Conservation (phyloP, 495 filamentous ascomycete genomes). For the Achaetomiella virescens region DNA sequence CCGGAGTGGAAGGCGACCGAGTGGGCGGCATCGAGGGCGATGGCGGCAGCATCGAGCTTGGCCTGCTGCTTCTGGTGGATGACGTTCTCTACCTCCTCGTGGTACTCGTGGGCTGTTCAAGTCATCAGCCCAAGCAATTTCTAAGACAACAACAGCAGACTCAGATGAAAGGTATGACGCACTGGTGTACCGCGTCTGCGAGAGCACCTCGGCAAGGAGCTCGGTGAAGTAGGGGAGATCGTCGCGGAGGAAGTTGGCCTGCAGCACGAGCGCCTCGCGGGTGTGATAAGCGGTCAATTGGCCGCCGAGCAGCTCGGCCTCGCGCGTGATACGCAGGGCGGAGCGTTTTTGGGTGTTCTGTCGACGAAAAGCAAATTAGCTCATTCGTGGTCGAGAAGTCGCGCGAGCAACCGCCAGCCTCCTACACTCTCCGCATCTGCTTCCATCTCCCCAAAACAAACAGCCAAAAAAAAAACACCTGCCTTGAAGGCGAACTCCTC, state of each 20-base stretch:
- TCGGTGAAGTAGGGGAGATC: conserved; percentile 98
- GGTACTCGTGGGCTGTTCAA: conserved; percentile 71
- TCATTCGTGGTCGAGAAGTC: conserved; percentile 26
- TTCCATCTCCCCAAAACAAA: neutral
- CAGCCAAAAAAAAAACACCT: conserved; percentile 26
- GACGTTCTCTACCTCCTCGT: conserved; percentile 72
- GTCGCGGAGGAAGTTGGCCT: conserved; percentile 88
- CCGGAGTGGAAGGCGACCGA: conserved; percentile 89
- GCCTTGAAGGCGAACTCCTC: conserved; percentile 97
- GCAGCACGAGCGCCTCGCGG: conserved; percentile 83
- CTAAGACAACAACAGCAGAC: neutral
- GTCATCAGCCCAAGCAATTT: neutral
- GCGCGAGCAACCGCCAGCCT: neutral
- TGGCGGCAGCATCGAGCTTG: conserved; percentile 56
- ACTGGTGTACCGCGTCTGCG: conserved; percentile 80
- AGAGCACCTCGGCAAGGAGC: conserved; percentile 84
- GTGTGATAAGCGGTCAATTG: conserved; percentile 79
- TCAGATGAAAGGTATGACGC: conserved; percentile 31
- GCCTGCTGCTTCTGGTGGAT: conserved; percentile 70
- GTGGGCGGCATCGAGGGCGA: conserved; percentile 83
- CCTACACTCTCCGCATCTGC: neutral
- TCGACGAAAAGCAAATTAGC: conserved; percentile 40
- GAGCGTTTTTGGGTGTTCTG: conserved; percentile 83
- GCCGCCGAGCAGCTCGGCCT: conserved; percentile 88
- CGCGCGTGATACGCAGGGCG: conserved; percentile 84